Base-by-base conservation (phyloP, 345 rosid species). In the Moricandia arvensis region DNA sequence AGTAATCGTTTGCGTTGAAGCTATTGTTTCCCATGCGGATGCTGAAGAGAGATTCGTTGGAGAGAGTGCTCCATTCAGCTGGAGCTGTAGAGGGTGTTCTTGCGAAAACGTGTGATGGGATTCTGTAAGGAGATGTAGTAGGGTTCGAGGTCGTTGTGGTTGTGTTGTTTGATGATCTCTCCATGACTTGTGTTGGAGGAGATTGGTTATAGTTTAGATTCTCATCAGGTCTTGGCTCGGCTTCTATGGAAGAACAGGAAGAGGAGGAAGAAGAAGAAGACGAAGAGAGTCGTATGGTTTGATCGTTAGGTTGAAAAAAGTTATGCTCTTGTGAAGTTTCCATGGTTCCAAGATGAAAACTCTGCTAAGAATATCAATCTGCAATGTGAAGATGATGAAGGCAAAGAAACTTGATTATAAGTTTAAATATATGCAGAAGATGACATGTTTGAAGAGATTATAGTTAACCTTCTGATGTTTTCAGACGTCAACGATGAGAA, bases 41-140 rank as follows among this genome's bases (percentile, higher is more conserved):
- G 69, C 97, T 93, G 74, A 93, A 93, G 70, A 89, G 74, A 1
- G 98, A 93, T 61, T 88, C 98, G 61, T 83, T 89, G 1, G 98
- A 94, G 58, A 87, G 76, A 18, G 43, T 75, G 58, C 97, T 94
- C 98, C 96, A 94, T 41, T 90, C 96, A 68, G 31, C 74, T 8
- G 84, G 89, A 35, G 84, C 70, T 0, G 74, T 27, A 4, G 98
- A 82, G n/a, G 73, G 79, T 13, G 70, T 85, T 66, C 87, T 83
- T 6, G 75, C 64, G 71, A 94, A 94, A 3, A 87, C 90, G 13
- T 79, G 79, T 57, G 95, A 80, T 5, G 96, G 96, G 7, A 94
- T 83, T 80, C 89, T 80, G n/a, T 81, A 83, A 73, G 74, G 4
- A 26, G 77, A 43, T 60, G 73, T 78, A 1, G 4, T 61, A 4